Conservation (phyloP, 441 rosid species). For the Dalechampia spathulata region DNA sequence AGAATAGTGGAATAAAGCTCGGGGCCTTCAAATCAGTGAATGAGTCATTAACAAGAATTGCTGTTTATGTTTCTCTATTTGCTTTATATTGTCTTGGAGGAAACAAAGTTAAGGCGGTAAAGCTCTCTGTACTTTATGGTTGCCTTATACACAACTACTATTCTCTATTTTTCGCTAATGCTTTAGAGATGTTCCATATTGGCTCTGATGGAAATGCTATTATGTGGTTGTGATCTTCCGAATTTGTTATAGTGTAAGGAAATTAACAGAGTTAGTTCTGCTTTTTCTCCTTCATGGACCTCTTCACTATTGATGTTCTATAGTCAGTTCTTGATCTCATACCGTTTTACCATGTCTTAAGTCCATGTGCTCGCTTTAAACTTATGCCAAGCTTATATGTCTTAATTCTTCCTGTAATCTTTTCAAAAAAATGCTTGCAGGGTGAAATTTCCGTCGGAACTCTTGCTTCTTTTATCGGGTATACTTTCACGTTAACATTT, state of each 20-base stretch:
- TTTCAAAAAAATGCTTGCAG: conserved; percentile 32
- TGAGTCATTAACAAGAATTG: conserved; percentile 87
- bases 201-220: not conserved
- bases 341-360: not conserved
- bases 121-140: conserved; percentile 28
- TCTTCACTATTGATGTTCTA: not conserved
- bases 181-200: not conserved
- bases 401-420: not conserved
- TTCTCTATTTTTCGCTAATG: not conserved
- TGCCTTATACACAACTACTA: not conserved
- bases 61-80: conserved; percentile 77
- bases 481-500: conserved; percentile 88
- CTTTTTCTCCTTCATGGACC: not conserved
- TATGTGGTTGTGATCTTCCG: not conserved
- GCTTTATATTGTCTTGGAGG: conserved; percentile 91
- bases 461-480: conserved; percentile 90
- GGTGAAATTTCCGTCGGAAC: conserved; percentile 87
- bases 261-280: no score
- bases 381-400: not conserved
- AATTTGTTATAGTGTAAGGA: no score
- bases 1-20: conserved; percentile 83
- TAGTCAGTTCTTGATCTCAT: not conserved
- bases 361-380: not conserved
- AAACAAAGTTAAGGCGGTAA: conserved; percentile 91
- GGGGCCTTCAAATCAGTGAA: conserved; percentile 83